Evolutionary conservation across 2,329 filamentous ascomycete species (phyloP), one percentile per base, ranked within the genome.

Genomic region (Tolypocladium nubicola): DNA sequence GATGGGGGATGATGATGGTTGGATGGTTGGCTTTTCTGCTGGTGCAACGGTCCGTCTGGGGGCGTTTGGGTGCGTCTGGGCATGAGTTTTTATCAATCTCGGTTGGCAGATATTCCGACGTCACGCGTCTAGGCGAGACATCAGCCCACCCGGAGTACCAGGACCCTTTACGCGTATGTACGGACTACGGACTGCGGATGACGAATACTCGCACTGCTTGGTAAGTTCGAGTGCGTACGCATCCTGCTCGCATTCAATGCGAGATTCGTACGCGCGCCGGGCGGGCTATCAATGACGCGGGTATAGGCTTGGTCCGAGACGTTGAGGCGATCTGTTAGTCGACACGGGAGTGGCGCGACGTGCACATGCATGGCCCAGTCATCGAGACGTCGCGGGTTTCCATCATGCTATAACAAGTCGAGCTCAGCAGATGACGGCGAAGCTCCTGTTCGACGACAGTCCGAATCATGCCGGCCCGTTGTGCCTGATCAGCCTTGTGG

Each of bases 61-160:
- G 23, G 45, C 26, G 8, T n/a, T 9, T 10, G 14, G 13, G 6
- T 11, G 16, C n/a, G 23, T 23, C n/a, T 47, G 19, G 52, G 21
- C 14, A 3, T 26, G 14, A 19, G 4, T 43, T 52, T 38, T 53
- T 41, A 52, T 57, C 58, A 57, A 57, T 57, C 41, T 59, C 58
- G 58, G 58, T 30, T 49, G 38, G 11, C 45, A 39, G 37, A 33
- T 35, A 11, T 45, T 47, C 59, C 59, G 54, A 43, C 54, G 33
- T 52, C 55, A 38, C 39, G 23, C 54, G 50, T 59, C 53, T 30
- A 33, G 37, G 45, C 53, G 37, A 14, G 19, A 52, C 47, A 60
- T 61, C 57, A 60, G 60, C 56, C 61, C 55, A 59, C 56, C 45
- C 54, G 38, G 38, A 16, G 38, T 10, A 39, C 41, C 21, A 11